A percentile compares a stretch with the other conserved stretches of the same genome.
Conservation (phyloP, 352 stramenopile genomes). For the Globisporangium polare region DNA sequence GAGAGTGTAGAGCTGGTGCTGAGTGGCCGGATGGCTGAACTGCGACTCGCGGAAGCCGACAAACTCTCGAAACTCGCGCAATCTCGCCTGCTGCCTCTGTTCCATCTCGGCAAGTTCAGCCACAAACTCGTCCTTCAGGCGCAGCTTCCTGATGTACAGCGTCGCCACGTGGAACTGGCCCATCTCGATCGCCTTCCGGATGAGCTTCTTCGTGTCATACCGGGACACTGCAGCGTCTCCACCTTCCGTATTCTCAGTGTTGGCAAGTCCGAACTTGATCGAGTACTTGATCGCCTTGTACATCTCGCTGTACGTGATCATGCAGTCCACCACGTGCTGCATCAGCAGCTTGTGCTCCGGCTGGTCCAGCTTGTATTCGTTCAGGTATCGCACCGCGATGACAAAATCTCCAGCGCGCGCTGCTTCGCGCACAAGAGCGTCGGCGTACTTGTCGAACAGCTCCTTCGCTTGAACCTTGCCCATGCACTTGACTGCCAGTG, state of each 20-base stretch:
- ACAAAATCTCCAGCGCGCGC: constrained; percentile 71
- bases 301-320: constrained; percentile 67
- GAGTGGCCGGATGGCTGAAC: constrained; percentile 34
- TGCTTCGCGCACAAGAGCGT: constrained; percentile 55
- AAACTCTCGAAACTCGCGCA: constrained; percentile 65
- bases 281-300: constrained; percentile 90
- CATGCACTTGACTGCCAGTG: constrained; percentile 72
- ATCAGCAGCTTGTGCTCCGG: constrained; percentile 37
- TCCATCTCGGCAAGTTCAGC: constrained; percentile 61
- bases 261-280: constrained; percentile 73
- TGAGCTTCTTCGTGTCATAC: constrained; percentile 50
- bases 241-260: constrained; percentile 23
- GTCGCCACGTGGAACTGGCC: constrained; percentile 73
- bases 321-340: constrained; percentile 53
- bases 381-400: constrained; percentile 51
- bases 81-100: constrained; percentile 36
- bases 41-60: constrained; percentile 40
- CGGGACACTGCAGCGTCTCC: constrained; percentile 19
- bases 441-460: constrained; percentile 32
- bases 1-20: constrained; percentile 36
- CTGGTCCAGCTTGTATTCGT: constrained; percentile 78
- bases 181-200: constrained; percentile 49
- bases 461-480: constrained; percentile 61
- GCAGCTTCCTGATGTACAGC: constrained; percentile 81
- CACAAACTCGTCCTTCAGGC: constrained; percentile 54